phyloP scores from a whole-genome alignment of 805 yeast genomes.

The Suhomyces vadensis region DNA sequence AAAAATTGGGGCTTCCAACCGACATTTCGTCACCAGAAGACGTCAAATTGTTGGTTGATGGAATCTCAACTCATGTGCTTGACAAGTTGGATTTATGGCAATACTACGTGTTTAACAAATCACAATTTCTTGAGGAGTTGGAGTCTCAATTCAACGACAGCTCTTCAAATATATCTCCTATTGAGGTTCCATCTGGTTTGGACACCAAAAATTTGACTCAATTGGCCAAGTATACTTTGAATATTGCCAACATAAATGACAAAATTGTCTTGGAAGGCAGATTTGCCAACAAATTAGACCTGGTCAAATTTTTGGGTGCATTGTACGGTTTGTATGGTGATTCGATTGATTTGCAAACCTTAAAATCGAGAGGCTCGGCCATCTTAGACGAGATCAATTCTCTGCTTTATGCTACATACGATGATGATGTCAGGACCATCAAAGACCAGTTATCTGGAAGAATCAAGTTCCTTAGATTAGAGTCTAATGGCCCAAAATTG shows the following conservation, averaged over 20 bases:
- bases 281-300: slow-evolving; percentile 54
- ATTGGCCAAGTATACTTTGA: slow-evolving; percentile 51
- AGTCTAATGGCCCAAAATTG: slow-evolving; percentile 74
- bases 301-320: slow-evolving; percentile 51
- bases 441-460: slow-evolving; percentile 72
- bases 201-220: slow-evolving; percentile 38
- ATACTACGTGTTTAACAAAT: slow-evolving; percentile 71
- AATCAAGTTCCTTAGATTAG: slow-evolving; percentile 73
- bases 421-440: slow-evolving; percentile 67
- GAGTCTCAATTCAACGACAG: slow-evolving; percentile 35
- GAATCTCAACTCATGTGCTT: slow-evolving; percentile 67
- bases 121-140: slow-evolving; percentile 39
- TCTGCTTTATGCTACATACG: slow-evolving; percentile 70
- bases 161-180: slow-evolving; percentile 13
- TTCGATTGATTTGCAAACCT: slow-evolving; percentile 22
- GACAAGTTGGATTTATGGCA: slow-evolving; percentile 79
- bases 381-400: slow-evolving; percentile 78
- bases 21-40: slow-evolving; percentile 53
- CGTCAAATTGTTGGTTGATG: slow-evolving; percentile 61
- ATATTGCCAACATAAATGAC: slow-evolving; percentile 39
- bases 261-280: slow-evolving; percentile 51
- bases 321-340: slow-evolving; percentile 1
- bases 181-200: slow-evolving; percentile 23
- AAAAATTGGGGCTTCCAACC: slow-evolving; percentile 61
- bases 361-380: slow-evolving; percentile 42